Evolutionary conservation across 2,329 filamentous ascomycete genomes (phyloP).

Genomic region (Fonsecaea pedrosoi): DNA sequence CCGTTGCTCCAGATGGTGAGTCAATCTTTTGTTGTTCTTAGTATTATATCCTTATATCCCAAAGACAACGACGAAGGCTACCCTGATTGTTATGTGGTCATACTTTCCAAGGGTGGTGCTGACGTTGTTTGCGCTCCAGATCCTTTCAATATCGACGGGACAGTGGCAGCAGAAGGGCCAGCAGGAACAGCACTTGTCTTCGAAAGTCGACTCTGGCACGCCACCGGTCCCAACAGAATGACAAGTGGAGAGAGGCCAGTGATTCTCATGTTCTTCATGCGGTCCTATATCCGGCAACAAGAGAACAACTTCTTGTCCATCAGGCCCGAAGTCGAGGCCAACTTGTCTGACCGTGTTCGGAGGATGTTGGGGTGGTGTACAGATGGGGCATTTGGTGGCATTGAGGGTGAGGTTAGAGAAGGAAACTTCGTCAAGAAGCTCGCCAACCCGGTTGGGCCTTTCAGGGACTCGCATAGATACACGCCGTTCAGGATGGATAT

Average conservation of each 20-base stretch:
- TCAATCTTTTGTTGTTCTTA: not conserved
- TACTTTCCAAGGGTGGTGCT: not conserved
- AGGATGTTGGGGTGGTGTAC: conserved; percentile 25
- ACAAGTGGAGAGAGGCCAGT: conserved; percentile 39
- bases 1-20: conserved; percentile 21
- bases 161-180: conserved; percentile 25
- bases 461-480: conserved; percentile 26
- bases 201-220: conserved; percentile 31
- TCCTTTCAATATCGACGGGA: conserved; percentile 28
- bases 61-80: not conserved
- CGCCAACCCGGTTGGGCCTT: conserved; percentile 23
- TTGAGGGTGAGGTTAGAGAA: conserved; percentile 29
- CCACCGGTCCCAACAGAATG: conserved; percentile 31
- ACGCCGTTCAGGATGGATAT: conserved; percentile 22
- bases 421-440: conserved; percentile 28
- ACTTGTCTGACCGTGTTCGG: conserved; percentile 39
- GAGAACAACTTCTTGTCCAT: conserved; percentile 45
- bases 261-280: conserved; percentile 45
- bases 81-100: not conserved
- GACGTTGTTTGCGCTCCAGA: not conserved
- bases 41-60: not conserved
- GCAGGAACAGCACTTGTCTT: conserved; percentile 30
- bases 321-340: conserved; percentile 42
- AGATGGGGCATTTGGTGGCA: conserved; percentile 24
- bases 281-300: conserved; percentile 43